Evolutionary conservation across 257 asterid genomes (phyloP).

Genomic region (Plantago ovata): DNA sequence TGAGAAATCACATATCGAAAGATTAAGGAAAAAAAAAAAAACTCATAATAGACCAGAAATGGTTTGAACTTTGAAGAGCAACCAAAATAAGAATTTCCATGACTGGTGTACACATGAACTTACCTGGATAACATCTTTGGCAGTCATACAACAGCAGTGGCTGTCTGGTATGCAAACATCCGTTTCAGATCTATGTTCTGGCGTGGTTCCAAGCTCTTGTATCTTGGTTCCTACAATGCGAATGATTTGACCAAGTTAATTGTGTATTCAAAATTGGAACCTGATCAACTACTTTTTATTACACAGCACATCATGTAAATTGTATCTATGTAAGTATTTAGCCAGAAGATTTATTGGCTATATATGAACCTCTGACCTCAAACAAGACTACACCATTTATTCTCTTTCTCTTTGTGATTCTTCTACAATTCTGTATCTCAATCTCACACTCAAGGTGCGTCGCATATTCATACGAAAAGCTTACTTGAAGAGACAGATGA

Average conservation of each 20-base stretch:
- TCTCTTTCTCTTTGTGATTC: slow-evolving; percentile 76
- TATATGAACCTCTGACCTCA: slow-evolving; percentile 54
- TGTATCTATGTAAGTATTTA: too few species aligned
- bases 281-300: slow-evolving; percentile 4
- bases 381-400: slow-evolving; percentile 89
- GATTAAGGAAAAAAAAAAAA: too few species aligned
- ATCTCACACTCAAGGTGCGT: slow-evolving; percentile 88
- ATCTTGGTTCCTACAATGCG: slow-evolving; percentile 52
- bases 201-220: slow-evolving; percentile 52
- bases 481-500: slow-evolving; percentile 10
- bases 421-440: slow-evolving; percentile 84
- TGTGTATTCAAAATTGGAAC: slow-evolving; percentile 7
- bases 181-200: slow-evolving; percentile 37
- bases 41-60: too few species aligned
- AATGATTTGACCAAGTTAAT: slow-evolving; percentile 18
- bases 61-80: background rate
- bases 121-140: slow-evolving; percentile 48
- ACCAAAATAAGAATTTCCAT: slow-evolving; percentile 4
- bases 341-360: slow-evolving; percentile 1
- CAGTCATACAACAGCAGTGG: slow-evolving; percentile 25
- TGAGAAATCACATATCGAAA: background rate
- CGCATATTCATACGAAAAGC: slow-evolving; percentile 42
- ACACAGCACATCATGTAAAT: background rate
- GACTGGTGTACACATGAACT: slow-evolving; percentile 23
- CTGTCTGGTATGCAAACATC: too few species aligned